Conservation (phyloP, 2,329 filamentous ascomycete species). For the Calcarisporium arbuscula region DNA sequence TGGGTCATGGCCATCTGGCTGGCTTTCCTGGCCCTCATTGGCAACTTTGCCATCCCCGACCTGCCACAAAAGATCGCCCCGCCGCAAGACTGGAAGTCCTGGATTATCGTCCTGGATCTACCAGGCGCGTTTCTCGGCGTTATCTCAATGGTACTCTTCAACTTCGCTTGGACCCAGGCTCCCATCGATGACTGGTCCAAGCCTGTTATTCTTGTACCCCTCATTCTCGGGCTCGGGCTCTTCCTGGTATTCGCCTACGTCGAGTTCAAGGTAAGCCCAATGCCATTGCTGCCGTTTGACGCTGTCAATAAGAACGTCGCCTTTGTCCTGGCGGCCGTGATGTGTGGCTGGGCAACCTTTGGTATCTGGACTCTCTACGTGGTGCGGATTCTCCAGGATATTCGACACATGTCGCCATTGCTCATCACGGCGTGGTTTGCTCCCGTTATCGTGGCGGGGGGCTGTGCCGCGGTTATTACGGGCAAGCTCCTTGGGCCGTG, state of each 20-base stretch:
- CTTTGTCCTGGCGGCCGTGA: slow-evolving; percentile 51
- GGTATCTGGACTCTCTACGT: slow-evolving; percentile 49
- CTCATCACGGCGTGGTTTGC: slow-evolving; percentile 37
- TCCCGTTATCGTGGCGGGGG: slow-evolving; percentile 37
- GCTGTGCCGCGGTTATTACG: slow-evolving; percentile 37
- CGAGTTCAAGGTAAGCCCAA: slow-evolving; percentile 38
- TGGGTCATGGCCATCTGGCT: slow-evolving; percentile 35
- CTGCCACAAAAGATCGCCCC: slow-evolving; percentile 11
- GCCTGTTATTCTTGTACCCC: slow-evolving; percentile 47
- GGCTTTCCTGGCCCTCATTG: slow-evolving; percentile 22
- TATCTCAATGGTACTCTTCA: slow-evolving; percentile 52
- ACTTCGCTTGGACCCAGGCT: slow-evolving; percentile 63
- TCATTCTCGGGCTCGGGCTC: slow-evolving; percentile 52
- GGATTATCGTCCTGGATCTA: slow-evolving; percentile 29
- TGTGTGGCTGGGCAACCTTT: slow-evolving; percentile 48
- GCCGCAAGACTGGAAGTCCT: slow-evolving; percentile 11
- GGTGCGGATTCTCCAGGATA: slow-evolving; percentile 41
- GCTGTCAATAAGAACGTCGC: slow-evolving; percentile 38
- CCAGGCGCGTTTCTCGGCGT: slow-evolving; percentile 40
- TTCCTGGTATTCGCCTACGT: slow-evolving; percentile 50
- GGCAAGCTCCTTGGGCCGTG: slow-evolving; percentile 34
- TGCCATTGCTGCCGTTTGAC: slow-evolving; percentile 52
- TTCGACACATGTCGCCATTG: slow-evolving; percentile 35
- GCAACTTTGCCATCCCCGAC: slow-evolving; percentile 28
- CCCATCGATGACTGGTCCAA: slow-evolving; percentile 52